phyloP scores from a whole-genome alignment of 768 basidiomycete genomes.

The Boletus barrowsii region DNA sequence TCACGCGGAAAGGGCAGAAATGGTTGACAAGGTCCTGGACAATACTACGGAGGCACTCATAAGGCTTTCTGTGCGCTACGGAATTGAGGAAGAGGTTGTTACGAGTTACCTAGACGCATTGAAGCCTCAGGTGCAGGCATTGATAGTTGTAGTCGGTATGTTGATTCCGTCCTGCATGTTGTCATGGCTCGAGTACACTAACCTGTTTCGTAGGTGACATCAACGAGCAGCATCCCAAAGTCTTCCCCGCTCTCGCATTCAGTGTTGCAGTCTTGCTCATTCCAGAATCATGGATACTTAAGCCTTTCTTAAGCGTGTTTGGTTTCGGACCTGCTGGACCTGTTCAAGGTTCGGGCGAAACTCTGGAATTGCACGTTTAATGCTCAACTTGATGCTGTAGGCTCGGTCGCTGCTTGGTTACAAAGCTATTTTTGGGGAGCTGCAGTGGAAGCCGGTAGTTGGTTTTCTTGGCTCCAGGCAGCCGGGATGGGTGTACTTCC shows the following conservation, averaged over 20 bases:
- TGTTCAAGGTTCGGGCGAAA: constrained; percentile 6
- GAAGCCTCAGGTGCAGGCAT: constrained; percentile 1
- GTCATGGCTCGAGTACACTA: no score
- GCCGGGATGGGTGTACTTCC: constrained; percentile 12
- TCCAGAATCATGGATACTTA: constrained; percentile 14
- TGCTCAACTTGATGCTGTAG: neutral
- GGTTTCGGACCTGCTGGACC: constrained; percentile 17
- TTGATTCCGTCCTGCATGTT: no score
- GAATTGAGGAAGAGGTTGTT: neutral
- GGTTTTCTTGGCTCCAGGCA: constrained; percentile 5
- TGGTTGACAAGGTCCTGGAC: constrained; percentile 6
- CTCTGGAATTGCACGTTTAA: neutral
- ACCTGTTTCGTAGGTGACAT: constrained; percentile 11
- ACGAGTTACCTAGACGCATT: neutral
- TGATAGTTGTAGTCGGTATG: constrained; percentile 9
- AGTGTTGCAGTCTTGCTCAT: constrained; percentile 5
- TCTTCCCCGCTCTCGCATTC: constrained; percentile 4
- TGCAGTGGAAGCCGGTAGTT: no score
- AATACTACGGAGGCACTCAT: neutral
- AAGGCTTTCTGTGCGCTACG: neutral
- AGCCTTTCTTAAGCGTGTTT: constrained; percentile 8
- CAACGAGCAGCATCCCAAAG: constrained; percentile 9
- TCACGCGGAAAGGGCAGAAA: neutral
- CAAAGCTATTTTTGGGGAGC: no score
- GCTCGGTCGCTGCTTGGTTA: constrained; percentile 12